These are phyloP conservation scores for Acanthamoeba healyi DNA, from an alignment of 208 protist species.

Conservation along the genomic window DNA sequence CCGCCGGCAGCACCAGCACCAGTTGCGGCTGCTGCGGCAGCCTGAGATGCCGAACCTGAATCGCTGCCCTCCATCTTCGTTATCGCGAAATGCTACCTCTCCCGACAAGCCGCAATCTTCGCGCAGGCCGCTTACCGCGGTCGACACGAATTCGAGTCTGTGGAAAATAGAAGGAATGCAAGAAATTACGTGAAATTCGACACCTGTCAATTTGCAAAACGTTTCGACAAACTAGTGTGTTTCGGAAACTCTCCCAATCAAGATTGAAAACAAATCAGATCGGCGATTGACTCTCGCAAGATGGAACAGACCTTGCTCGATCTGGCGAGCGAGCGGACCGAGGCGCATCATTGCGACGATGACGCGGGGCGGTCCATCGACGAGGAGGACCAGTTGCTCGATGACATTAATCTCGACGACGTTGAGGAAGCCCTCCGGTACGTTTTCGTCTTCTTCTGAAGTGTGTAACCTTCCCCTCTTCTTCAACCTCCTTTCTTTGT, in stretches of 20 bases:
- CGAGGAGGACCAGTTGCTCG: not conserved
- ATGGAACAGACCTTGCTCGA: conserved; percentile 24
- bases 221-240: too few relatives aligned
- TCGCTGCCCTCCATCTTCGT: not conserved
- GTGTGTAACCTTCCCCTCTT: not conserved
- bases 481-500: not conserved
- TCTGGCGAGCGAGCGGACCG: not conserved
- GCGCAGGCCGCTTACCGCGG: not conserved
- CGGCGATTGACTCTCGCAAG: not conserved
- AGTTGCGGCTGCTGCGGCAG: not conserved
- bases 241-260: too few relatives aligned
- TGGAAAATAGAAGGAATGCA: not conserved
- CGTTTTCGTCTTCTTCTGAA: not conserved
- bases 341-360: not conserved
- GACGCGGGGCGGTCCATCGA: not conserved
- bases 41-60: not conserved
- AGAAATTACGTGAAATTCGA: not conserved
- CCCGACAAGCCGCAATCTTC: not conserved
- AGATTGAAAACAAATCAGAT: too few relatives aligned
- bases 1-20: too few relatives aligned
- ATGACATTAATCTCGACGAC: conserved; percentile 43
- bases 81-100: not conserved
- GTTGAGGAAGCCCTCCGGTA: conserved; percentile 42
- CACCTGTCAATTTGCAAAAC: not conserved
- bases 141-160: not conserved